Conservation (phyloP, 257 asterid species). For the Scutellaria galericulata region DNA sequence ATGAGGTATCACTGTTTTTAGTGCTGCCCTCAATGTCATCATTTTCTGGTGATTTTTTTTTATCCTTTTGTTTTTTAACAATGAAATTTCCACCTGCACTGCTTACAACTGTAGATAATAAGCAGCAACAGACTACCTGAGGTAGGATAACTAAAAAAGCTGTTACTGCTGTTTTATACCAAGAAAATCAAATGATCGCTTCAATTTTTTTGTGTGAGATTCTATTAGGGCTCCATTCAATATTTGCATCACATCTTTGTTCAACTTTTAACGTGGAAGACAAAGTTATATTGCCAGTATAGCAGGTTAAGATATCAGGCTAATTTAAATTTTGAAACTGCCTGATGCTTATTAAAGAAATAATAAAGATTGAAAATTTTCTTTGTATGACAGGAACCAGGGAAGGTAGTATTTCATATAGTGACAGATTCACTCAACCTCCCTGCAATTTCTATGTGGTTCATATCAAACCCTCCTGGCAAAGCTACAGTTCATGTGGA, state of each 20-base stretch:
- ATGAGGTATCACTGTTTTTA: background rate
- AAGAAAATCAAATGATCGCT: background rate
- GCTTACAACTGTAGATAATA: conserved; percentile 20
- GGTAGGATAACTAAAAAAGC: background rate
- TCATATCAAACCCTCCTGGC: conserved; percentile 75
- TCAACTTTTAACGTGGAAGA: background rate
- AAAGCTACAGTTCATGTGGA: conserved; percentile 77
- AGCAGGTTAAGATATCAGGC: background rate
- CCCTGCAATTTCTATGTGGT: conserved; percentile 96
- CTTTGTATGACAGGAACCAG: conserved; percentile 65
- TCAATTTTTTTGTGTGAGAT: conserved; percentile 3
- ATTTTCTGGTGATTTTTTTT: background rate
- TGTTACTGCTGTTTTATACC: background rate
- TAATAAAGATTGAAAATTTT: conserved; percentile 20
- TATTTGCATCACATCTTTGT: background rate
- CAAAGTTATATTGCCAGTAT: conserved; percentile 13
- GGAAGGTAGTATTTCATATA: conserved; percentile 76
- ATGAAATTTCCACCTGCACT: background rate
- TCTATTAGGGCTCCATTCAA: background rate
- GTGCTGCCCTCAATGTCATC: background rate
- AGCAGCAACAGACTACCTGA: background rate
- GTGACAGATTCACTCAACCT: conserved; percentile 80
- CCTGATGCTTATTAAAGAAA: conserved; percentile 14
- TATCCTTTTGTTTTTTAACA: background rate
- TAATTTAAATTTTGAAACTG: background rate